phyloP scores from a whole-genome alignment of 2,329 filamentous ascomycete genomes.

The Beauveria caledonica region DNA sequence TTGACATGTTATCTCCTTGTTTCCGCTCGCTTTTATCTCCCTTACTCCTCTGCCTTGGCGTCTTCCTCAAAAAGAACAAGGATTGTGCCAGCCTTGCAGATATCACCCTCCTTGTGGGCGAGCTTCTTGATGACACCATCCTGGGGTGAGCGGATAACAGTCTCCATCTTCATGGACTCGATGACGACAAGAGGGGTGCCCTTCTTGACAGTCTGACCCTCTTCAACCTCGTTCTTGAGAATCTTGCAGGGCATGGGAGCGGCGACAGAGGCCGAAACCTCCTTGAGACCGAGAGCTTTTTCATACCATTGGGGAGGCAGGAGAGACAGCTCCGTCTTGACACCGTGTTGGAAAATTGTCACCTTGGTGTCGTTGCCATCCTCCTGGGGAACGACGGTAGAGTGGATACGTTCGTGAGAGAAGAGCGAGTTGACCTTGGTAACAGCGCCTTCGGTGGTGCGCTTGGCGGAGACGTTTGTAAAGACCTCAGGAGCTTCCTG shows the following conservation, averaged over 20 bases:
- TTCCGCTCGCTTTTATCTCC: not conserved
- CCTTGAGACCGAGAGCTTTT: slow-evolving; percentile 77
- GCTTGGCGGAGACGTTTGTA: slow-evolving; percentile 36
- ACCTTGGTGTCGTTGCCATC: slow-evolving; percentile 51
- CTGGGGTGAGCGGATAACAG: slow-evolving; percentile 70
- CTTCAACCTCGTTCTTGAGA: slow-evolving; percentile 75
- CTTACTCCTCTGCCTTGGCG: slow-evolving; percentile 21
- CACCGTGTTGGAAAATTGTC: slow-evolving; percentile 67
- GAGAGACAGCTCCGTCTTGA: slow-evolving; percentile 51
- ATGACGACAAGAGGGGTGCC: slow-evolving; percentile 84
- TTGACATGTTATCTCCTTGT: no score
- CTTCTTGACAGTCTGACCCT: slow-evolving; percentile 75
- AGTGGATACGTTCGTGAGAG: slow-evolving; percentile 68
- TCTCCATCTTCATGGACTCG: slow-evolving; percentile 89
- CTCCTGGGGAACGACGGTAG: slow-evolving; percentile 60
- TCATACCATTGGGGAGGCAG: slow-evolving; percentile 69
- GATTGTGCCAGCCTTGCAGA: slow-evolving; percentile 69
- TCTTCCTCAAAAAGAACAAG: slow-evolving; percentile 63
- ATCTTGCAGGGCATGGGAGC: slow-evolving; percentile 99
- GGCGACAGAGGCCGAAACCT: slow-evolving; percentile 71
- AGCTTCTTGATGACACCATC: slow-evolving; percentile 63
- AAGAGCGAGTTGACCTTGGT: slow-evolving; percentile 52
- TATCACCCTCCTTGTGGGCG: slow-evolving; percentile 68
- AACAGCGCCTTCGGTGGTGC: slow-evolving; percentile 21
- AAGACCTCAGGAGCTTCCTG: slow-evolving; percentile 32